phyloP scores from a whole-genome alignment of 345 rosid species.

The Eucalyptus camaldulensis region DNA sequence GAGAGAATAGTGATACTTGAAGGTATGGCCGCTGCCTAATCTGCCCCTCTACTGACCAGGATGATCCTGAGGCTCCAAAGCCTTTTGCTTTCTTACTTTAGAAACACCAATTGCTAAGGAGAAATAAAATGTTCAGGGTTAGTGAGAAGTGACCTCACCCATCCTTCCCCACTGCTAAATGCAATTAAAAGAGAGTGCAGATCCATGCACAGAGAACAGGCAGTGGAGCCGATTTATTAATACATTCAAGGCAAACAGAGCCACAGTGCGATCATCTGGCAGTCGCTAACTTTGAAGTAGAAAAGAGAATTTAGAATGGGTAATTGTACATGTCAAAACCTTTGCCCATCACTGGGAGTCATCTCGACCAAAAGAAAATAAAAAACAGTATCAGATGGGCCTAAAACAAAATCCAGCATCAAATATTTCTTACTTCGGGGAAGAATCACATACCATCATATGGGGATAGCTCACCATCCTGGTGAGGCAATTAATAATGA shows the following conservation, averaged over 20 bases:
- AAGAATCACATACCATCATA: constrained; percentile 38
- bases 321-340: not conserved
- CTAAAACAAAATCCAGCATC: not conserved
- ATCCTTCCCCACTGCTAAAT: not conserved
- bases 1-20: not conserved
- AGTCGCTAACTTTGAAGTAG: not conserved
- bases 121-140: not conserved
- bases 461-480: constrained; percentile 46
- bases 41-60: not conserved
- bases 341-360: not conserved
- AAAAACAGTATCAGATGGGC: not conserved
- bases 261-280: not conserved
- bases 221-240: not conserved
- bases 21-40: not conserved
- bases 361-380: not conserved
- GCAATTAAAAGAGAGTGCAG: not conserved
- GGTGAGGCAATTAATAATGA: constrained; percentile 40
- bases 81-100: not conserved
- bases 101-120: not conserved
- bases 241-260: not conserved
- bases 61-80: not conserved
- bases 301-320: not conserved
- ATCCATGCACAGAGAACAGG: not conserved
- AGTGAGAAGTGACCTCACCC: not conserved
- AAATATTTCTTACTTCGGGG: not conserved